Base-by-base conservation (phyloP, 768 basidiomycete genomes). In the Inosperma sp. region DNA sequence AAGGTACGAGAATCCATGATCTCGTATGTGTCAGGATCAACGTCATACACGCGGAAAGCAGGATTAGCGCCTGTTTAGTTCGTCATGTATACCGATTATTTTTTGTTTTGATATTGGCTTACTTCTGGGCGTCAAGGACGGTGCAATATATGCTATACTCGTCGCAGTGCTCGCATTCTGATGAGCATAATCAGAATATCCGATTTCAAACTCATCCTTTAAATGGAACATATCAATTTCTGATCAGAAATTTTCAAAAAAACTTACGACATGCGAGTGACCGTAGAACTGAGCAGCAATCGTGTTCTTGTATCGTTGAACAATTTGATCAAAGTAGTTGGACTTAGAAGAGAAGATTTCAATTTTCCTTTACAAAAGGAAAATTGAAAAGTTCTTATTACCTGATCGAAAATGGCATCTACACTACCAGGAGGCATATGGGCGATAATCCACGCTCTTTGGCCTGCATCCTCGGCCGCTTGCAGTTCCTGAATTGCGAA, bases 11-110 rank as follows among this genome's bases (percentile, higher is more conserved):
- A 66, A 54, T 85, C 82, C 76, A 84, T 79, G 42, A 85, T 63
- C 56, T 83, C 83, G 56, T 77, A 83, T 7, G 81, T 82, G 52
- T 81, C 81, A 3, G 81, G 80, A 58, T 85, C 83, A 22, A 85
- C 68, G 45, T 83, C 82, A 59, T 83, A 83, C 0, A 82, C 63
- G 45, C 78, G 77, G 68, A 77, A 83, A 10, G 74, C 75, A 3
- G 75, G 80, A 56, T 80, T 81, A 27, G 73, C 78, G 50, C 69
- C 80, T 82, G 34, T 17, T 12, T 29, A 2, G 31, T 14, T 6
- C 19, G 13, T 26, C 40, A 29, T 23, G 26, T 9, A 46, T 4
- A 22, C 2, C 7, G 13, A 25, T 1, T 4, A 16, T 7, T 29
- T 36, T 8, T 19, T 23, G 8, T 30, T 13, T 41, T 13, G 25